phyloP scores from a whole-genome alignment of 345 rosid genomes.

The Eucalyptus sp. region DNA sequence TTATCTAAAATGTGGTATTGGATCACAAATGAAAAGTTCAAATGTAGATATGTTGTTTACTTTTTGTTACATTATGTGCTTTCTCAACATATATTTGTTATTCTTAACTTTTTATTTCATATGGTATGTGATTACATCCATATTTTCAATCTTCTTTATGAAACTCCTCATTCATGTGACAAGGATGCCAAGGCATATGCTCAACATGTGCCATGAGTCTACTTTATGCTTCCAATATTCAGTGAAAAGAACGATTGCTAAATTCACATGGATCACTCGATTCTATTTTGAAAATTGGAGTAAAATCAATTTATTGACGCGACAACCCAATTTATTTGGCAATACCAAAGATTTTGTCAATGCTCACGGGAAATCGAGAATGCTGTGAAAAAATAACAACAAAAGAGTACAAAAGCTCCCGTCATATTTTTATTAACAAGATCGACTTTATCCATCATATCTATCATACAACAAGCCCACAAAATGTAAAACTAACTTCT shows the following conservation, averaged over 20 bases:
- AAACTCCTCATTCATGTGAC: background rate
- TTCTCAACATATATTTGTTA: rapidly evolving
- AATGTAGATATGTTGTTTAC: background rate
- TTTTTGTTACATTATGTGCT: background rate
- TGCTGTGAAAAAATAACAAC: background rate
- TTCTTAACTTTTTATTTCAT: background rate
- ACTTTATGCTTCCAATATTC: background rate
- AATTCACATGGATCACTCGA: background rate
- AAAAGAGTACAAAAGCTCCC: background rate
- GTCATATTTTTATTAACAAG: background rate
- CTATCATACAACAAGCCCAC: background rate
- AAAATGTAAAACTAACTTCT: background rate
- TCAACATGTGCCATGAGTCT: background rate
- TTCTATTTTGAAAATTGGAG: background rate
- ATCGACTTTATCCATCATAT: background rate
- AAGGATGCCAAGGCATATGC: background rate
- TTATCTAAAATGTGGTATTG: rapidly evolving
- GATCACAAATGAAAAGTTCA: background rate
- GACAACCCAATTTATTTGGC: background rate
- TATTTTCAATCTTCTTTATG: background rate
- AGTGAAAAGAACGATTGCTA: rapidly evolving
- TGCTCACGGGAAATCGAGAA: background rate
- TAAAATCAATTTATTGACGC: background rate
- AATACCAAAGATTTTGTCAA: rapidly evolving
- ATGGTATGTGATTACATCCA: rapidly evolving